phyloP scores from a whole-genome alignment of 2,329 filamentous ascomycete genomes.

The Ophiostoma sp. region DNA sequence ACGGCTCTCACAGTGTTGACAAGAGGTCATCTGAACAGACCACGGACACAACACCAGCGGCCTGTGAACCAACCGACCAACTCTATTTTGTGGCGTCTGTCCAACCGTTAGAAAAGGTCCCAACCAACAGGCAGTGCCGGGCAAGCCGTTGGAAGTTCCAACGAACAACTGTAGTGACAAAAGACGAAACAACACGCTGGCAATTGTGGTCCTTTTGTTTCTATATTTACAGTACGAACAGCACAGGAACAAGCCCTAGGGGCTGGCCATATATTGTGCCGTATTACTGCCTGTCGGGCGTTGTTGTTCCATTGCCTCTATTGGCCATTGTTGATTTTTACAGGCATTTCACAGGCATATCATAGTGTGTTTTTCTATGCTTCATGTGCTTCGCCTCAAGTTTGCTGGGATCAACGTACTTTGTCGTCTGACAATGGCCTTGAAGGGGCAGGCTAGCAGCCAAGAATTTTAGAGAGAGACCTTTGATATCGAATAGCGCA shows the following conservation, averaged over 20 bases:
- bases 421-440: neutral
- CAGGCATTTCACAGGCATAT: neutral
- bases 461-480: neutral
- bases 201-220: neutral
- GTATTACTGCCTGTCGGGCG: constrained; percentile 10
- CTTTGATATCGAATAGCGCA: neutral
- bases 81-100: neutral
- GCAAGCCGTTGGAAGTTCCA: neutral
- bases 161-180: neutral
- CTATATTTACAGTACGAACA: neutral
- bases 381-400: neutral
- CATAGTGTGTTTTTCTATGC: neutral
- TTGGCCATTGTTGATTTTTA: neutral
- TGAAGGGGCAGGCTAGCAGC: constrained; percentile 2
- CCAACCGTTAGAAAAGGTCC: neutral
- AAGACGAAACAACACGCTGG: neutral
- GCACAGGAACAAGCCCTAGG: neutral
- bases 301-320: neutral
- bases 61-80: neutral
- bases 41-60: neutral
- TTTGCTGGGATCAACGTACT: neutral
- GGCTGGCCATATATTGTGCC: neutral
- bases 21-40: neutral
- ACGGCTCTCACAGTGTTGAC: neutral
- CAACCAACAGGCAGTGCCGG: neutral